Evolutionary conservation across 148 eudicot genomes (phyloP), one percentile per base, ranked within the genome.

Genomic region (Fallopia convolvulus): DNA sequence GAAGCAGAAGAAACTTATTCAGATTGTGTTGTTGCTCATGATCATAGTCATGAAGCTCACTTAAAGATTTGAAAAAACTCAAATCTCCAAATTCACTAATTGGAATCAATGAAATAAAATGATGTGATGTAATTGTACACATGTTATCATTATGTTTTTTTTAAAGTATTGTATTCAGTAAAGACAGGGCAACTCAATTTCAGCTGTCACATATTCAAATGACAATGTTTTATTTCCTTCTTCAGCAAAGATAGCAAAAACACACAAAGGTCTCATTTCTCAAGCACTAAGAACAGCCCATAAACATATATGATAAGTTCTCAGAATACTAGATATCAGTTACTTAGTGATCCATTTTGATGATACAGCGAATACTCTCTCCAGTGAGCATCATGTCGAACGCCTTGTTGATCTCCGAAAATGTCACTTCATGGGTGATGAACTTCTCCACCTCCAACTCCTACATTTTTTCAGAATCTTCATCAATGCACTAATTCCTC

Each of bases 341-440:
- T 68, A 10, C 39, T 68, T n/a, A 68, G 46, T 68, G 72, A 6
- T 86, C 88, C 91, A 88, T 88, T 8, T 82, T 84, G 42, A 89
- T 89, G 78, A 89, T 84, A 77, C 90, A 89, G 60, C 92, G 81
- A 47, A 89, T 72, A n/a, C 90, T 56, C 8, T 83, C 88, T 1
- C 92, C 90, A 36, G 49, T 80, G 14, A 84, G 66, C 92, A 89
- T 87, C 23, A 75, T 49, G 2, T 89, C 90, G 13, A 89, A 89
- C 1, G 92, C 92, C 87, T 87, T 87, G 85, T 89, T 89, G 77
- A 89, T 89, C 73, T 89, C 91, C 10, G 79, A 21, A 39, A 89
- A 87, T 0, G 82, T 14, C 12, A 85, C 79, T 76, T 89, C 87
- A 63, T 89, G 92, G 20, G 92, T 87, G 36, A 89, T 85, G 80